Evolutionary conservation across 2,329 filamentous ascomycete species (phyloP).

Genomic region (Ascochyta pisi): DNA sequence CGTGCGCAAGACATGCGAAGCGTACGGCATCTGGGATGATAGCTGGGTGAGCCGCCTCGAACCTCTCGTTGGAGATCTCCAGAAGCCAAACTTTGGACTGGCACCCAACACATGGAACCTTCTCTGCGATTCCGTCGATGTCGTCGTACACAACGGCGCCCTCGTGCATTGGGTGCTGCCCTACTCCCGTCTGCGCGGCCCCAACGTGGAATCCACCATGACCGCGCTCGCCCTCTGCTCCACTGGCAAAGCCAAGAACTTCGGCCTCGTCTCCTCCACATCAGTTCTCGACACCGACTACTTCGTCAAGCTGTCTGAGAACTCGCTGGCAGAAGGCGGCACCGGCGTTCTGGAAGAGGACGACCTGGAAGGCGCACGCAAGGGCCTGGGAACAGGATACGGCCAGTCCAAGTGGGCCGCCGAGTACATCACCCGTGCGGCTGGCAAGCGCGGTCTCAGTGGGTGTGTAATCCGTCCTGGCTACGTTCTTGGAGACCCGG

Average conservation of each 20-base stretch:
- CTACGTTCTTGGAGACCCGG: slow-evolving; percentile 79
- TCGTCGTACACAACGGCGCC: slow-evolving; percentile 75
- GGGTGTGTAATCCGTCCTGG: slow-evolving; percentile 83
- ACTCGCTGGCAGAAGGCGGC: slow-evolving; percentile 66
- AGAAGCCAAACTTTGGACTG: slow-evolving; percentile 76
- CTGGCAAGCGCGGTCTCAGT: slow-evolving; percentile 75
- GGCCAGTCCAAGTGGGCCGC: slow-evolving; percentile 90
- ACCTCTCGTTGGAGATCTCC: slow-evolving; percentile 75
- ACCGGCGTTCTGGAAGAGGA: slow-evolving; percentile 76
- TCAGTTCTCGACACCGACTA: slow-evolving; percentile 81
- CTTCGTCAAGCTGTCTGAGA: slow-evolving; percentile 76
- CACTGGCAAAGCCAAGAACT: slow-evolving; percentile 77
- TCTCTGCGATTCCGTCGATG: slow-evolving; percentile 71
- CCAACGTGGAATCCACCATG: slow-evolving; percentile 84
- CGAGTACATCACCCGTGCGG: slow-evolving; percentile 76
- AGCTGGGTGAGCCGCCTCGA: slow-evolving; percentile 71
- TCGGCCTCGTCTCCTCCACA: slow-evolving; percentile 84
- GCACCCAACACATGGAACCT: slow-evolving; percentile 68
- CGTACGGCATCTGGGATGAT: slow-evolving; percentile 80
- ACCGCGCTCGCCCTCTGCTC: slow-evolving; percentile 78
- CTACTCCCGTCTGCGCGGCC: slow-evolving; percentile 73
- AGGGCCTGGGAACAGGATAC: slow-evolving; percentile 83
- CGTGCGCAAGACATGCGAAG: slow-evolving; percentile 70
- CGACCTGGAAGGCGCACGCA: slow-evolving; percentile 76
- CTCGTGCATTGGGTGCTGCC: slow-evolving; percentile 79